Evolutionary conservation across 2,329 filamentous ascomycete genomes (phyloP).

Genomic region (Sarocladiaceae sp.): DNA sequence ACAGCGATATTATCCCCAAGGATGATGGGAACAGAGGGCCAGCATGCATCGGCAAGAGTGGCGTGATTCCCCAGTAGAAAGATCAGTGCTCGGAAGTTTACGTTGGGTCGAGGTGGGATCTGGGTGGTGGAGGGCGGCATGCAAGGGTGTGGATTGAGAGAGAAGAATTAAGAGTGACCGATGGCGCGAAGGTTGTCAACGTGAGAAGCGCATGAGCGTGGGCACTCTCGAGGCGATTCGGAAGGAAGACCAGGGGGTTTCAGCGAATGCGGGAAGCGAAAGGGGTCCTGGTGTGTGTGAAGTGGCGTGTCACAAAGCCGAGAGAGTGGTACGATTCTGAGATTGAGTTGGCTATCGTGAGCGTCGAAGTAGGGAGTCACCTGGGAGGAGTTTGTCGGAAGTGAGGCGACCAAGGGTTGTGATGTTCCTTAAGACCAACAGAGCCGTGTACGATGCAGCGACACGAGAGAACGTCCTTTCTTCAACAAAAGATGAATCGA

Average conservation of each 20-base stretch:
- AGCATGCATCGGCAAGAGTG: constrained; percentile 8
- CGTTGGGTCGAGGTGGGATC: too few relatives aligned
- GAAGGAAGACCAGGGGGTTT: constrained; percentile 7
- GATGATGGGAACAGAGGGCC: constrained; percentile 1
- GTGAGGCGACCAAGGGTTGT: too few relatives aligned
- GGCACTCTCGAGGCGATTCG: background rate
- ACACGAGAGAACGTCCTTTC: too few relatives aligned
- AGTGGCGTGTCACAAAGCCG: constrained; percentile 5
- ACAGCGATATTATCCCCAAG: constrained; percentile 5
- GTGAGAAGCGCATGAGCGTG: background rate
- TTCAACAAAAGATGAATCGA: too few relatives aligned
- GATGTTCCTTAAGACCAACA: too few relatives aligned
- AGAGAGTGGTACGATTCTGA: constrained; percentile 7
- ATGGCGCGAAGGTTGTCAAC: background rate
- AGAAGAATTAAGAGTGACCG: background rate
- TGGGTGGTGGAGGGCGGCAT: constrained; percentile 6
- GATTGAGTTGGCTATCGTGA: background rate
- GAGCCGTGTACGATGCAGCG: too few relatives aligned
- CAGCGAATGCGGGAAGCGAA: background rate
- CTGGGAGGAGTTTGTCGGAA: background rate
- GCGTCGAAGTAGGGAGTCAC: background rate
- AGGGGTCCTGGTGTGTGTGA: background rate
- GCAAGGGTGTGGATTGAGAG: constrained; percentile 4
- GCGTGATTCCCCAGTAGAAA: constrained; percentile 9
- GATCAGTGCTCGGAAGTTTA: background rate